Base-by-base conservation (phyloP, 345 rosid species). In the Pugionium dolabratum region DNA sequence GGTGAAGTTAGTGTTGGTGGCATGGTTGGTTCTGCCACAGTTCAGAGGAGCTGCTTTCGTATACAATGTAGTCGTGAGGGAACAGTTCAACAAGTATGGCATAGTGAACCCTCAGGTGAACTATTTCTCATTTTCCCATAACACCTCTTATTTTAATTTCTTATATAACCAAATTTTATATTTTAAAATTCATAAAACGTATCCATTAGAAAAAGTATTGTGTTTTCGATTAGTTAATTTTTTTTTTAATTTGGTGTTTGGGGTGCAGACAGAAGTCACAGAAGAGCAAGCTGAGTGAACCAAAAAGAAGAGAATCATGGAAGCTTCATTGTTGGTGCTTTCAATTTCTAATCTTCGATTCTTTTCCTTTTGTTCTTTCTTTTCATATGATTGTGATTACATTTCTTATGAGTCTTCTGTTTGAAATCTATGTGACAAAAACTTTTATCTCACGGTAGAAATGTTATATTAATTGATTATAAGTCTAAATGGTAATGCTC, bases 21-120 rank as follows among this genome's bases (percentile, higher is more conserved):
- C 85, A n/a, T 91, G 97, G 97, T 73, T 91, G 74, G 97, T 85
- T 27, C 60, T 80, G 6, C 97, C 97, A 1, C 86, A 75, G 52
- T 82, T 76, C 61, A 78, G 81, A 78, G 97, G 96, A 4, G 94
- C 97, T 39, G 88, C 96, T 74, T 91, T 81, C 44, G 67, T 91
- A 10, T 88, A 91, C 33, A 83, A 85, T 5, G 75, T 71, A 59
- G 71, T 74, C 45, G 84, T 88, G 53, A 85, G 89, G 62, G 76
- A 78, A 54, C 84, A 86, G 6, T 29, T 88, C 4, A 79, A 57
- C 74, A 85, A 75, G 9, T 67, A 77, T 26, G 82, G 71, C 35
- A 53, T 76, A 43, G 10, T 76, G 33, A 28, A 58, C 56, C 54
- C 53, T 6, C 10, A 62, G 75, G 69, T 71, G 4, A 44, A 33